Base-by-base conservation (phyloP, 2,329 filamentous ascomycete genomes). In the Venturia effusa region DNA sequence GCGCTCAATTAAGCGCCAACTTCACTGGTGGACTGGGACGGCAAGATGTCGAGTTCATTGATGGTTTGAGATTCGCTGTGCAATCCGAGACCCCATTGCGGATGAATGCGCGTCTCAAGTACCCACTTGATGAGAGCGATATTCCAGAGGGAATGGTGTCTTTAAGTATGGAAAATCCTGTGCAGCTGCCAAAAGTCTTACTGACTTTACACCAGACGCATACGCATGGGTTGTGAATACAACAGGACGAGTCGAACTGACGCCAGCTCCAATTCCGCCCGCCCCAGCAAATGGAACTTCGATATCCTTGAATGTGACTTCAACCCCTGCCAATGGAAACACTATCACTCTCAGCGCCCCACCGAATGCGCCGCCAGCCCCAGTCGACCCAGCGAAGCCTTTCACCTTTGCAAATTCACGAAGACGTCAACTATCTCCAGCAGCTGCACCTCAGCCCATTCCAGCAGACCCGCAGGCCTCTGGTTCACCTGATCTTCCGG, bases 1-100 rank as follows among this genome's bases (percentile, higher is more conserved):
- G 72, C 1, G 70, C 67, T 10, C 71, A 70, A 0, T 67, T 71
- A 11, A 73, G 71, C 1, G 71, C 70, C 11, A 72, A 71, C 60
- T 57, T 73, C 19, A 72, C 70, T 6, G 68, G 66, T 11, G 70
- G 70, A 1, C 43, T 27, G 6, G 68, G 67, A 13, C 40, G 66
- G 1, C 71, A 73, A 63, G 66, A 71, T 54, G 67, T 68, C 3
- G 70, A 73, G 40, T 72, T 71, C 59, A 64, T 72, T 30, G 70
- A 73, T 61, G 71, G 71, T 1, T 62, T 73, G 45, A 59, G 70
- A 15, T 67, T 72, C 48, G 40, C 54, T 17, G 37, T 66, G n/a
- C 32, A 65, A 60, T 61, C 64, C 11, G 64, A 65, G 5, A 40
- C 62, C 8, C 32, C 51, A 11, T 39, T 68, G 19, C 24, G 40